Evolutionary conservation across 345 rosid genomes (phyloP).

Genomic region (Excoecaria cochinchinensis): DNA sequence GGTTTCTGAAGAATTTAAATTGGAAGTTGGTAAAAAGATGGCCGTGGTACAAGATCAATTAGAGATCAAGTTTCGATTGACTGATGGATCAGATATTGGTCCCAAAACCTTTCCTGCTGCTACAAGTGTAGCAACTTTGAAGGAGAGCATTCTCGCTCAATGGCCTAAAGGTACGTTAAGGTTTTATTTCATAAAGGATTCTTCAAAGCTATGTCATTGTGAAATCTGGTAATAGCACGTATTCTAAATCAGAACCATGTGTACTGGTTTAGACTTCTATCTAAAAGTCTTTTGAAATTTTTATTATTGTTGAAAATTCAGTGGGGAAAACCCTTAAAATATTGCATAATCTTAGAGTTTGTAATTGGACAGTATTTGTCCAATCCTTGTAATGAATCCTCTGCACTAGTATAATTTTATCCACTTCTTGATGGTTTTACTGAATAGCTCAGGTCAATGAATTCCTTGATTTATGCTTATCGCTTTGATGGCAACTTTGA

Average conservation of each 20-base stretch:
- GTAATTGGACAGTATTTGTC: neutral
- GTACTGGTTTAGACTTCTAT: neutral
- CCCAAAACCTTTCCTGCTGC: conserved; percentile 84
- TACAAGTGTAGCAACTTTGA: conserved; percentile 79
- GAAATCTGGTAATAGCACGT: neutral
- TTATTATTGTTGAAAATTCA: neutral
- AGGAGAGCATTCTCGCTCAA: conserved; percentile 85
- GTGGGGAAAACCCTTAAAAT: neutral
- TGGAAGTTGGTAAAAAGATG: conserved; percentile 44
- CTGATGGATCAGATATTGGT: conserved; percentile 93
- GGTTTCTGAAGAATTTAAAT: conserved; percentile 14
- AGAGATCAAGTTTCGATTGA: conserved; percentile 90
- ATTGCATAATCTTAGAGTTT: neutral
- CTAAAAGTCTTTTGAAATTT: neutral
- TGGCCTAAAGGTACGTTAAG: conserved; percentile 86
- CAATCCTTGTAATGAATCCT: neutral
- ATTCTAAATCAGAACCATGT: neutral
- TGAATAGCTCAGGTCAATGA: neutral
- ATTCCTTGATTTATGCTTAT: neutral
- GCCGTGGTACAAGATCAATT: conserved; percentile 75
- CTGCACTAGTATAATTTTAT: neutral
- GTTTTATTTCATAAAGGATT: neutral
- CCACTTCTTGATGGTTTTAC: neutral
- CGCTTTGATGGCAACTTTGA: neutral
- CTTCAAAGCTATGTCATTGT: conserved; percentile 6